These are phyloP conservation scores for Fusarium xyrophilum DNA, from an alignment of 2,329 filamentous ascomycete species.

Conservation along the genomic window DNA sequence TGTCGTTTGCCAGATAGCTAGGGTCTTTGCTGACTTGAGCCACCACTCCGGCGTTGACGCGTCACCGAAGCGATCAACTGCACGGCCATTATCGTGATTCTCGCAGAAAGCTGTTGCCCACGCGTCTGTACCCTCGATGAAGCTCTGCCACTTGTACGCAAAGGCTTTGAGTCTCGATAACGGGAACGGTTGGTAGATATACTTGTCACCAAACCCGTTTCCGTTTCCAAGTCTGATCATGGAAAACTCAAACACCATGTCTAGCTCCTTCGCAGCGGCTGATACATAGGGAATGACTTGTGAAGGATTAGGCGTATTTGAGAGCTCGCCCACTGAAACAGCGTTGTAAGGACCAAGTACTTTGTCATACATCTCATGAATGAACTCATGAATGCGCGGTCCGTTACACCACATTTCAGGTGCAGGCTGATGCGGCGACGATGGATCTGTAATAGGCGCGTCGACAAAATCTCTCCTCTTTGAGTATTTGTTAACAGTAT, in stretches of 20 bases:
- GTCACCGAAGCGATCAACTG: conserved; percentile 61
- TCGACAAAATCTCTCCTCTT: conserved; percentile 66
- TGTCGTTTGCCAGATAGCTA: conserved; percentile 58
- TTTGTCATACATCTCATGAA: conserved; percentile 63
- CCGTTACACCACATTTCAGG: conserved; percentile 65
- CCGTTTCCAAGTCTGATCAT: conserved; percentile 63
- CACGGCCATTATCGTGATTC: conserved; percentile 69
- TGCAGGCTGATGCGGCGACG: conserved; percentile 51
- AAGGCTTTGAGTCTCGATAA: conserved; percentile 54
- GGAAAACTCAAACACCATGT: conserved; percentile 68
- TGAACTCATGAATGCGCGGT: conserved; percentile 67
- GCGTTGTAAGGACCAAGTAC: conserved; percentile 62
- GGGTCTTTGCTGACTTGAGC: conserved; percentile 56
- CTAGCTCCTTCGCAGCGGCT: conserved; percentile 59
- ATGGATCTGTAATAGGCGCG: conserved; percentile 53
- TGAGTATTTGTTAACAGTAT: conserved; percentile 72
- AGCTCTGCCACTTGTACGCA: conserved; percentile 56
- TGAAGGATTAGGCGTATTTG: conserved; percentile 58
- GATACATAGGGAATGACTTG: conserved; percentile 64
- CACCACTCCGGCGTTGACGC: conserved; percentile 54
- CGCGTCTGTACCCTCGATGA: conserved; percentile 57
- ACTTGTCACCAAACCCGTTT: conserved; percentile 53
- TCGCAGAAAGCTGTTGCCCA: conserved; percentile 69
- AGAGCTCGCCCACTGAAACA: conserved; percentile 69
- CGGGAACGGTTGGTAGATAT: conserved; percentile 58